Evolutionary conservation across 2,329 filamentous ascomycete genomes (phyloP).

Genomic region (Penicillium sp.): DNA sequence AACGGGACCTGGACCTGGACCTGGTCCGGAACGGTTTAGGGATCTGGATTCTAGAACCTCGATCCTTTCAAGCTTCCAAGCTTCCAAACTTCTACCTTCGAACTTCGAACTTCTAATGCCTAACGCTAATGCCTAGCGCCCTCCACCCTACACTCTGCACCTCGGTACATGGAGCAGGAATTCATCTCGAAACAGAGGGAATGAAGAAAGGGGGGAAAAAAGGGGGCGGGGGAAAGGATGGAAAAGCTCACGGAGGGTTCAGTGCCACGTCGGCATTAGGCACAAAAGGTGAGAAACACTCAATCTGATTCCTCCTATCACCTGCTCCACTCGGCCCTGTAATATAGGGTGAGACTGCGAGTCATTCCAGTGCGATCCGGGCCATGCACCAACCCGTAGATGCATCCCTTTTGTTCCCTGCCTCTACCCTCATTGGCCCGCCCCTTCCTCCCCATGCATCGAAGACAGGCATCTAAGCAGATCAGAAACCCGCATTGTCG

Average conservation of each 20-base stretch:
- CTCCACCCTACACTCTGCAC: not conserved
- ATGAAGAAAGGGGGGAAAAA: not conserved
- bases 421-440: constrained; percentile 11
- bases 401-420: constrained; percentile 5
- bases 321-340: constrained; percentile 20
- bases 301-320: constrained; percentile 9
- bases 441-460: constrained; percentile 15
- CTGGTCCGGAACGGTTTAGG: not conserved
- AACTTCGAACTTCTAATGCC: not conserved
- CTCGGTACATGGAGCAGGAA: not conserved
- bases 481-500: constrained; percentile 21
- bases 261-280: not conserved
- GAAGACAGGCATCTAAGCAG: constrained; percentile 20
- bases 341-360: constrained; percentile 19
- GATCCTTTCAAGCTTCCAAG: not conserved
- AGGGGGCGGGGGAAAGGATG: not conserved
- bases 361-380: constrained; percentile 14
- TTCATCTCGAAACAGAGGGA: constrained; percentile 11
- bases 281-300: constrained; percentile 1
- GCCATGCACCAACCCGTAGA: constrained; percentile 1
- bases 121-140: not conserved
- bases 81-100: not conserved
- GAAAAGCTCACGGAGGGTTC: not conserved
- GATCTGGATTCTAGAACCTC: constrained; percentile 4
- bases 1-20: not conserved